Evolutionary conservation across 2,329 filamentous ascomycete species (phyloP), one percentile per base, ranked within the genome.

Genomic region (Didymella arachidicola): DNA sequence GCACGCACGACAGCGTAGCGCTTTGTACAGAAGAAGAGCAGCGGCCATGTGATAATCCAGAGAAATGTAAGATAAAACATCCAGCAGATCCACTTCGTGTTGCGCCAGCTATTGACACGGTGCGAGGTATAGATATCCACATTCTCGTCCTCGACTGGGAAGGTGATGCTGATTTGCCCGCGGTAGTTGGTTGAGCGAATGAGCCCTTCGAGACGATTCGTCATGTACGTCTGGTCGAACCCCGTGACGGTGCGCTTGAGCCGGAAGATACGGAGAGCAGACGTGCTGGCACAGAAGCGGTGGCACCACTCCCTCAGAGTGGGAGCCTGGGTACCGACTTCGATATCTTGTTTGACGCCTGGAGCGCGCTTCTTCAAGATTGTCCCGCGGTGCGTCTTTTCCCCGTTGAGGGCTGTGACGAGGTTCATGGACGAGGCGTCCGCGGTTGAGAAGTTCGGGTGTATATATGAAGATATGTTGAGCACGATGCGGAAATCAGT

Each of bases 1-100:
- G 84, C 83, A 22, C 81, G 79, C 3, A 86, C 82, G 2, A 90
- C 87, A 62, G 88, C 83, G 78, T 88, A 93, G 47, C 85, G 81
- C 70, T 85, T 86, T 1, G 90, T 93, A 18, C 83, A 77, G 71
- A 91, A 82, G 76, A 86, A 88, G 12, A 93, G 80, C 56, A 85
- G 83, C 0, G 90, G 90, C 90, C 90, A 93, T 3, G 84, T 80
- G 65, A 93, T 80, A 56, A 93, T 69, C 82, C 89, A 89, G 12
- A 90, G 74, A 59, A 92, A 86, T 0, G 87, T 87, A 6, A 90
- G 72, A 70, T 85, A 87, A 77, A 88, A 91, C 10, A 91, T 43
- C 80, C 85, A 85, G 41, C 83, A 79, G 43, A 92, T 79, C 87
- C 87, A 91, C 7, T 72, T 73, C 1, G 82, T 87, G 44, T 87